Evolutionary conservation across 495 filamentous ascomycete species (phyloP), one percentile per base, ranked within the genome.

Genomic region (Xylaria telfairii): DNA sequence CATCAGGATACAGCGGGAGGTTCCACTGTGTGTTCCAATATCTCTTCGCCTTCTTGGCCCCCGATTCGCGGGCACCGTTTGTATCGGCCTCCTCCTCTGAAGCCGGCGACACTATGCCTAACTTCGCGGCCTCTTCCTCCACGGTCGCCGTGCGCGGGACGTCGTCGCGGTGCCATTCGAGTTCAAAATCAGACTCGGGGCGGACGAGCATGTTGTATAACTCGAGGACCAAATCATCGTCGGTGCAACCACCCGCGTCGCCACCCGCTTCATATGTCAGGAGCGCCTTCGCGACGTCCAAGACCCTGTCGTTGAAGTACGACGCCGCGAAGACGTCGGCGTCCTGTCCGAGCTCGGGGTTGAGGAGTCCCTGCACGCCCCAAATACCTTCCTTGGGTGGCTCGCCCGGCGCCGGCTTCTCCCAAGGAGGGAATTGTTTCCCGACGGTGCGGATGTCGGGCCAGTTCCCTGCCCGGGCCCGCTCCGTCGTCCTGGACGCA

Each of bases 351-450:
- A 71, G 87, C 7, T 82, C 75, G 0, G 93, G 92, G 79, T 96
- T 90, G 66, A 96, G 80, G 1, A 96, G 87, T 79, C 94, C 92
- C 83, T 95, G 92, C 10, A 95, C 89, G 69, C 93, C 93, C 93
- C 93, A 96, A 80, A 96, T 93, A 26, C 92, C 92, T 68, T 83
- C 84, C 24, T 54, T 30, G 30, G 68, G 68, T 41, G 84, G 81
- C 0, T 81, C 82, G 62, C 85, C 81, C 0, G 83, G 81, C 0
- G 82, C 73, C 46, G 81, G 83, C 1, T 82, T 80, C 30, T 87
- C 84, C 92, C 92, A 95, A 9, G 93, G 93, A 1, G 93, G 93
- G 83, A 96, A 96, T 79, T 95, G 92, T 75, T 94, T 94, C 62
- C 91, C 92, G 24, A 94, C 88, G 4, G 91, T 94, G 75, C 93